These are phyloP conservation scores for Trametopsis cervina DNA, from an alignment of 768 basidiomycete species.

Conservation along the genomic window DNA sequence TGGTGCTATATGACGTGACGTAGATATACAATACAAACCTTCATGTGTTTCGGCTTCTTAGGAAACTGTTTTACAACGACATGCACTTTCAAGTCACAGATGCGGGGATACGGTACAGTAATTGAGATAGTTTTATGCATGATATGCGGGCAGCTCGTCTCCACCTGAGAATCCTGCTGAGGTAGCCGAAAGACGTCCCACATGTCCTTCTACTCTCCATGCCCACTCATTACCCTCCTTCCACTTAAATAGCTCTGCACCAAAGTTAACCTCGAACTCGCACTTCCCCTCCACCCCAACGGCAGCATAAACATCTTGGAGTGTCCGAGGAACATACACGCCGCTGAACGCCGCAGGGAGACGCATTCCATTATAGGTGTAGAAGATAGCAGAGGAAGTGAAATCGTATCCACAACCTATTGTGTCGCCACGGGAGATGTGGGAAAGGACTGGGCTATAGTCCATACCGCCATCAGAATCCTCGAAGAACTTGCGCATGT, in stretches of 20 bases:
- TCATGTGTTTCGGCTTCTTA: too few relatives aligned
- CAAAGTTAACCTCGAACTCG: constrained; percentile 60
- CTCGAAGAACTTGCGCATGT: constrained; percentile 68
- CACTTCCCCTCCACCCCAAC: constrained; percentile 50
- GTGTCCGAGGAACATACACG: constrained; percentile 44
- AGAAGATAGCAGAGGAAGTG: constrained; percentile 45
- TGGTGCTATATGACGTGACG: too few relatives aligned
- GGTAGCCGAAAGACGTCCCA: constrained; percentile 39
- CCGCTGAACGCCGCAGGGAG: constrained; percentile 53
- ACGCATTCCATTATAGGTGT: constrained; percentile 54
- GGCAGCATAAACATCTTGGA: constrained; percentile 56
- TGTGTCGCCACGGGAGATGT: constrained; percentile 39
- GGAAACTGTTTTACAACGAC: too few relatives aligned
- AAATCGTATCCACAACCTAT: constrained; percentile 65
- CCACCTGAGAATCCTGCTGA: constrained; percentile 21
- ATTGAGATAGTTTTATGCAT: too few relatives aligned
- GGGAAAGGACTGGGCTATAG: constrained; percentile 31
- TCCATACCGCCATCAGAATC: constrained; percentile 59
- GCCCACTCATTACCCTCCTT: constrained; percentile 56
- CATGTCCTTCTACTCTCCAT: constrained; percentile 58
- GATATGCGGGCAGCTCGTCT: constrained; percentile 35
- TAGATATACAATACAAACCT: too few relatives aligned
- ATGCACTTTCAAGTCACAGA: too few relatives aligned
- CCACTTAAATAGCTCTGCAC: constrained; percentile 53
- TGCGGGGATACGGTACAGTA: too few relatives aligned